Evolutionary conservation across 2,329 filamentous ascomycete genomes (phyloP).

Genomic region (Huntiella omanensis): DNA sequence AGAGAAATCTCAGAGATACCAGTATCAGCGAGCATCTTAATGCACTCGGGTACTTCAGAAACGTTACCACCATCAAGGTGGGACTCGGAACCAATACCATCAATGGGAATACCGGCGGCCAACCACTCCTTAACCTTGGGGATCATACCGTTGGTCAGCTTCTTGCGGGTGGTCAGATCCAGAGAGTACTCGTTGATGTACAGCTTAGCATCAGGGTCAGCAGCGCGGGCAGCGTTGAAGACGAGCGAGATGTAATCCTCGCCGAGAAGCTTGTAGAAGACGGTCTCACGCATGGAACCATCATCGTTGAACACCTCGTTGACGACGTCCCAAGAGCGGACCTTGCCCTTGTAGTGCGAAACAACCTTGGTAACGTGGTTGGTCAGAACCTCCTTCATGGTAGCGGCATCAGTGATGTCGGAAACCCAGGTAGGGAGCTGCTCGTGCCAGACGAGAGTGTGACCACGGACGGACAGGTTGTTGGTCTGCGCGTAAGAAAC

Average conservation of each 20-base stretch:
- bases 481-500: slow-evolving; percentile 38
- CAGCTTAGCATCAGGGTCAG: slow-evolving; percentile 47
- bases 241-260: slow-evolving; percentile 52
- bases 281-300: slow-evolving; percentile 36
- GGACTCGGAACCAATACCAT: slow-evolving; percentile 41
- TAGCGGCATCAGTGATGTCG: slow-evolving; percentile 30
- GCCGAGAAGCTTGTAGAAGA: slow-evolving; percentile 50
- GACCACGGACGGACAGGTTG: slow-evolving; percentile 41
- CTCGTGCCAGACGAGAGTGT: slow-evolving; percentile 48
- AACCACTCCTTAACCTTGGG: slow-evolving; percentile 44
- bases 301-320: slow-evolving; percentile 48
- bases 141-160: slow-evolving; percentile 34
- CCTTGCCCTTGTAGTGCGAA: slow-evolving; percentile 41
- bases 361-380: slow-evolving; percentile 41
- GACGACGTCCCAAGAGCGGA: slow-evolving; percentile 43
- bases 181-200: slow-evolving; percentile 65
- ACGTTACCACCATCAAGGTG: slow-evolving; percentile 31
- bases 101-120: slow-evolving; percentile 40
- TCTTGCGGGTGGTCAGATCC: slow-evolving; percentile 38
- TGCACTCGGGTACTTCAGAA: slow-evolving; percentile 26
- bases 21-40: slow-evolving; percentile 32
- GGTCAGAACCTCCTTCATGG: slow-evolving; percentile 35
- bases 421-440: slow-evolving; percentile 42
- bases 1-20: slow-evolving; percentile 39
- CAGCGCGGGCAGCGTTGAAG: slow-evolving; percentile 46